Evolutionary conservation across 75 land plant species (phyloP).

Genomic region (Sequoia sempervirens): DNA sequence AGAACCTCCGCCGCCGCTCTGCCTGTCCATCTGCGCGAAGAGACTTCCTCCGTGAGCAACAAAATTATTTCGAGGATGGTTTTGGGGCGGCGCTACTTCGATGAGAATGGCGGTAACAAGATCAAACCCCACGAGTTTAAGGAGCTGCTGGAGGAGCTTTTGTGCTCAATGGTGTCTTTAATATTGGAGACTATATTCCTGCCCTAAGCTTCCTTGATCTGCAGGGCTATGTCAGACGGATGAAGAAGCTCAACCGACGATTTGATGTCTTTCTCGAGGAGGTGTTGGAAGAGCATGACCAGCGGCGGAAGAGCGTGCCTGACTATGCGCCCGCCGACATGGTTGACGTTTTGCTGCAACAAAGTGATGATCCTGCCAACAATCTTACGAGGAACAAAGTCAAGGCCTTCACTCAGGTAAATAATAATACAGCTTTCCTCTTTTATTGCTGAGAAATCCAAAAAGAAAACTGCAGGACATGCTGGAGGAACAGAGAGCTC

Average conservation of each 20-base stretch:
- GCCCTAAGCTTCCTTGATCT: slow-evolving; percentile 33
- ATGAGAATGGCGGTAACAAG: no score
- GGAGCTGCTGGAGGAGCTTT: slow-evolving; percentile 46
- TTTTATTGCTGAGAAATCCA: neutral
- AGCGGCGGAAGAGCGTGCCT: slow-evolving; percentile 17
- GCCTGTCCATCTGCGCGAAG: slow-evolving; percentile 21
- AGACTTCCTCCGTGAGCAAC: slow-evolving; percentile 21
- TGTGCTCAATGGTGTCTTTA: slow-evolving; percentile 39
- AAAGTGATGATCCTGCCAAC: slow-evolving; percentile 10
- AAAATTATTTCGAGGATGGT: neutral
- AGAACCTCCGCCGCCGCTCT: neutral
- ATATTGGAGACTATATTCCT: slow-evolving; percentile 22
- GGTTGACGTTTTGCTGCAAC: slow-evolving; percentile 46
- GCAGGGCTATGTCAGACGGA: slow-evolving; percentile 43
- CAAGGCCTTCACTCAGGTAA: slow-evolving; percentile 8
- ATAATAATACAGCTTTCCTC: no score
- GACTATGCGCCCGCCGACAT: slow-evolving; percentile 34
- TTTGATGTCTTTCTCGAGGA: slow-evolving; percentile 18
- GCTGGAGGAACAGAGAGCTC: slow-evolving; percentile 13
- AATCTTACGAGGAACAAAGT: no score
- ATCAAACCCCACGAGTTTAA: no score
- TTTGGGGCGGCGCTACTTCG: no score
- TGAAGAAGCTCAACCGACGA: slow-evolving; percentile 13
- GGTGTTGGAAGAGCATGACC: slow-evolving; percentile 39
- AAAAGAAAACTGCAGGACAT: no score